Base-by-base conservation (phyloP, 352 stramenopile genomes). In the Phytophthora chlamydospora region DNA sequence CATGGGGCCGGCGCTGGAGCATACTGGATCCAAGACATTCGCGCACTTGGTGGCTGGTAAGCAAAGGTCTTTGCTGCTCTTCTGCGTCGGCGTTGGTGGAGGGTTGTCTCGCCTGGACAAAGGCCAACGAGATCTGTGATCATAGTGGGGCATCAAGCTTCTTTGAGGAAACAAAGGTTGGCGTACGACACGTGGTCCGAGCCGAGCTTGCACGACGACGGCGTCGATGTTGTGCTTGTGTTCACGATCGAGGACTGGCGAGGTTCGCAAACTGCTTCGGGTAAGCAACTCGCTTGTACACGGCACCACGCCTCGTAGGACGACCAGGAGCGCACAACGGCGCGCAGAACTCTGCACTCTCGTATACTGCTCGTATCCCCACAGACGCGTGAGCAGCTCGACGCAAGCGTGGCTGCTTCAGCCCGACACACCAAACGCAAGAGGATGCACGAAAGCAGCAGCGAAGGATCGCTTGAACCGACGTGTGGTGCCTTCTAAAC, bases 141-240 rank as follows among this genome's bases (percentile, higher is more conserved):
- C 4, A 35, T 41, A 42, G 40, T 54, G 3, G 33, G 35, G 42
- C 77, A 89, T 41, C 76, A 69, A 3, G 73, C 77, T 50, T 71
- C 45, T n/a, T 83, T 63, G 19, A 89, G 71, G 53, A 80, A 85
- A 43, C 80, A 89, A 24, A 47, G 34, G 49, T 86, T 89, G 2
- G 67, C 68, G 24, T 85, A 89, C 21, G 80, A 78, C 3, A 77
- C 58, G 12, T 50, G 48, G 38, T 87, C 48, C 0, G 77, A 86
- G 8, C 62, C 77, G 27, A 66, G 47, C 2, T 60, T 36, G 45
- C 80, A 89, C 12, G 19, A 10, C 1, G 41, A 48, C 4, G 19
- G 45, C 9, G 35, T 16, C n/a, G 21, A 19, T 4, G 66, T 32
- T n/a, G 19, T 27, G 33, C n/a, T 52, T n/a, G 29, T 12, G 12